Base-by-base conservation (phyloP, 768 basidiomycete species). In the Phaffia australis region DNA sequence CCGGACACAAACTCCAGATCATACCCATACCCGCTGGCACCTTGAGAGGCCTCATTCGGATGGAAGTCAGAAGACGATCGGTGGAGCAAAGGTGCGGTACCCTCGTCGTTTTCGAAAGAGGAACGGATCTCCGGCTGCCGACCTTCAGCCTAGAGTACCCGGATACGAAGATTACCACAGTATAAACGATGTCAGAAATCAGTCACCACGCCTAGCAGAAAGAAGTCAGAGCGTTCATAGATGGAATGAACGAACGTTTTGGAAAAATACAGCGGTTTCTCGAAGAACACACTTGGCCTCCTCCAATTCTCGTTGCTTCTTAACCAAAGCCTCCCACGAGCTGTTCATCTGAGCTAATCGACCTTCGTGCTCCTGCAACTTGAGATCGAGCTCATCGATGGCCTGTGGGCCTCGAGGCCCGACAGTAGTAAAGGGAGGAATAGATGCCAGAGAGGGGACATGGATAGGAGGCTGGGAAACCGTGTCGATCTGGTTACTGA, bases 1-100 rank as follows among this genome's bases (percentile, higher is more conserved):
- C 95, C 95, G 3, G 95, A 86, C 27, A 99, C 87, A 72, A 99
- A 99, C 87, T 99, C 95, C 51, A 98, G 82, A 75, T 97, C 92
- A 72, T 97, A 77, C 1, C 54, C 55, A 25, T 74, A 25, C 6
- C 63, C 76, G 23, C 74, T 73, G 8, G 71, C 75, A 46, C 70
- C 70, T 35, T 77, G 76, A 15, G 73, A 74, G 4, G 74, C 73
- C 7, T 75, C 68, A 27, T 71, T 72, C 19, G 75, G 75, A 84
- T 84, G 66, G 78, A 82, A 75, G 87, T 63, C 89, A 30, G 84
- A 83, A 71, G 95, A 94, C 42, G 93, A 91, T 66, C 89, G 87
- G 69, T 78, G 75, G 15, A 99, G 83, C 48, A 99, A 80, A 52
- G 93, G 93, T 0, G 74, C 73, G 14, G 74, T 74, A 47, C 74